phyloP scores from a whole-genome alignment of 2,329 filamentous ascomycete genomes.

The Ustilaginoidea virens region DNA sequence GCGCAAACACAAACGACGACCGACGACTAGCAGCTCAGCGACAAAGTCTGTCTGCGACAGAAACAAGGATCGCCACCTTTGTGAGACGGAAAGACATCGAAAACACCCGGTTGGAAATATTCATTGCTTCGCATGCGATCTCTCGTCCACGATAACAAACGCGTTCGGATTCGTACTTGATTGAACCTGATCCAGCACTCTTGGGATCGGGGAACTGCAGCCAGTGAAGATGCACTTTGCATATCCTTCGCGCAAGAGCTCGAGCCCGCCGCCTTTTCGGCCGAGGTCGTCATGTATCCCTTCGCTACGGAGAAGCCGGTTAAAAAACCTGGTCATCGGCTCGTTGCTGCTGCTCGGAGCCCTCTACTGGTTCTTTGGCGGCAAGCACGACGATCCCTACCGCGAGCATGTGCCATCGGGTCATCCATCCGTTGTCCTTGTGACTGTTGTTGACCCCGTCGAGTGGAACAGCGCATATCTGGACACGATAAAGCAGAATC shows the following conservation, averaged over 20 bases:
- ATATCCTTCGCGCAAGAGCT: constrained; percentile 72
- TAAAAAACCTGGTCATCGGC: constrained; percentile 41
- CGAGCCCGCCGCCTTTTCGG: constrained; percentile 57
- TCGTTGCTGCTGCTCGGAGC: constrained; percentile 39
- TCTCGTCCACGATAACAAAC: too few species aligned
- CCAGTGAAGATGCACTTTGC: constrained; percentile 65
- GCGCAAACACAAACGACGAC: too few species aligned
- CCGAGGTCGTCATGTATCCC: constrained; percentile 40
- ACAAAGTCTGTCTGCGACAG: too few species aligned
- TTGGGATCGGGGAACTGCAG: not conserved
- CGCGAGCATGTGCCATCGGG: constrained; percentile 30
- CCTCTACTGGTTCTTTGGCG: constrained; percentile 41
- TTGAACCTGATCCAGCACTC: not conserved
- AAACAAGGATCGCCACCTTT: too few species aligned
- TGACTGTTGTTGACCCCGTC: constrained; percentile 66
- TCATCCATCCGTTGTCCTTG: constrained; percentile 53
- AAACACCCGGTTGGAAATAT: too few species aligned
- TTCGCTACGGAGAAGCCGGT: constrained; percentile 42
- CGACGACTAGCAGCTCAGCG: too few species aligned
- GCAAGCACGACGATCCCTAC: constrained; percentile 14
- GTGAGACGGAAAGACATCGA: too few species aligned
- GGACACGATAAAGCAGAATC: constrained; percentile 63
- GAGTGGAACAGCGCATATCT: constrained; percentile 51
- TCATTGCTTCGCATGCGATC: too few species aligned
- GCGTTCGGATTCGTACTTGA: not conserved